phyloP scores from a whole-genome alignment of 306 rosid species.

The Cicer chorassanicum region DNA sequence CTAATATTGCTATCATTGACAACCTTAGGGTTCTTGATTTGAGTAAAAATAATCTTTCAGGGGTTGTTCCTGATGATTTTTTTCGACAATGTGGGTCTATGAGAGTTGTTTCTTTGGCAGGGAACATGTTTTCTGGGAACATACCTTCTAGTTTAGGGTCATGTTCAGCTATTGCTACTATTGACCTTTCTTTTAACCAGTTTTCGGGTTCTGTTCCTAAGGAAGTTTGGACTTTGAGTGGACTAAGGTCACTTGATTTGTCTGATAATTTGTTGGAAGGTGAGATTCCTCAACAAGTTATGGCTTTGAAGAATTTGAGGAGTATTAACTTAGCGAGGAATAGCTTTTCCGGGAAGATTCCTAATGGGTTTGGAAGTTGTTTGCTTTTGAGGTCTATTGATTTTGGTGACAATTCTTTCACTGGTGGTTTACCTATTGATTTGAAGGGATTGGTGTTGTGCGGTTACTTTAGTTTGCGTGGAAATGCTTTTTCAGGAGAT shows the following conservation, averaged over 20 bases:
- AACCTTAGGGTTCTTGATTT: constrained; percentile 79
- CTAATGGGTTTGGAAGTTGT: constrained; percentile 84
- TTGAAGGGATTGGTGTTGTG: constrained; percentile 71
- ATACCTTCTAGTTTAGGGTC: constrained; percentile 73
- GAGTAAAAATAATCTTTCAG: constrained; percentile 75
- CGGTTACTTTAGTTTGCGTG: constrained; percentile 58
- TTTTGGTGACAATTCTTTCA: constrained; percentile 74
- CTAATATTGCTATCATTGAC: constrained; percentile 68
- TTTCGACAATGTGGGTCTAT: constrained; percentile 96
- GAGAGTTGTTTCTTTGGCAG: constrained; percentile 67
- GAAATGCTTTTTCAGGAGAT: constrained; percentile 72
- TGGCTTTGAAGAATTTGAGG: constrained; percentile 70
- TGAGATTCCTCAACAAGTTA: constrained; percentile 63
- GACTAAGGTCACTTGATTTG: constrained; percentile 78
- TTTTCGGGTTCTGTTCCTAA: constrained; percentile 73
- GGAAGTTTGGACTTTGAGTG: constrained; percentile 79
- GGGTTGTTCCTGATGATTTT: constrained; percentile 71
- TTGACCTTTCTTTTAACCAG: constrained; percentile 72
- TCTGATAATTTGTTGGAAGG: constrained; percentile 78
- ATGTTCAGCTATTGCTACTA: constrained; percentile 68
- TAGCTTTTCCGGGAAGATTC: constrained; percentile 71
- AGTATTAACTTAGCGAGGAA: constrained; percentile 68
- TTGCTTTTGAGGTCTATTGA: constrained; percentile 86
- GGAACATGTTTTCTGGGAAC: constrained; percentile 71
- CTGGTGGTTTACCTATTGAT: constrained; percentile 70